Evolutionary conservation across 139 green algal genomes (phyloP), one percentile per base, ranked within the genome.

Genomic region (Haematococcus sp.): DNA sequence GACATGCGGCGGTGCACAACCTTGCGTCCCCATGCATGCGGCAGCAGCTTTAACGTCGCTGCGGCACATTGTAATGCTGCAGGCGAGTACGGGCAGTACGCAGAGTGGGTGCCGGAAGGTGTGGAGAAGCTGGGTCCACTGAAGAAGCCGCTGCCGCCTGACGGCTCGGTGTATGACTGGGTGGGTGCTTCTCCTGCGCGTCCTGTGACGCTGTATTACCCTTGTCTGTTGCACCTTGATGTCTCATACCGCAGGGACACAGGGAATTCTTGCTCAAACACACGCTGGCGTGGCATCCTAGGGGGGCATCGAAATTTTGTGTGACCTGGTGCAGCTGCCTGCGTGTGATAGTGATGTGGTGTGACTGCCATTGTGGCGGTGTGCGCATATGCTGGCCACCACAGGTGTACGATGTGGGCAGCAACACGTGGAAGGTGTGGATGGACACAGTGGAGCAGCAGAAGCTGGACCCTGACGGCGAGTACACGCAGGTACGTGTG

Each of bases 161-260:
- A 76, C 0, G 75, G 68, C 30, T 86, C 43, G n/a, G 87, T 91
- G 30, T 91, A 84, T 44, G 84, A 91, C 71, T 91, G 67, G 59
- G 73, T 80, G 63, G 88, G 86, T 71, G 76, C 67, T 69, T 0
- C 11, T 32, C n/a, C n/a, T n/a, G n/a, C n/a, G n/a, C n/a, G n/a
- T n/a, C n/a, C n/a, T n/a, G n/a, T n/a, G n/a, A n/a, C n/a, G n/a
- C n/a, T n/a, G n/a, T n/a, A n/a, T n/a, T n/a, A n/a, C n/a, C n/a
- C n/a, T n/a, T n/a, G n/a, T n/a, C n/a, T n/a, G n/a, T n/a, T n/a
- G n/a, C n/a, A n/a, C n/a, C n/a, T n/a, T n/a, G n/a, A n/a, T n/a
- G n/a, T n/a, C n/a, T n/a, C n/a, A n/a, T n/a, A n/a, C n/a, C n/a
- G n/a, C n/a, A n/a, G n/a, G n/a, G n/a, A n/a, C n/a, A n/a, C n/a